Evolutionary conservation across 2,329 filamentous ascomycete genomes (phyloP).

Genomic region (Cadophora luteo-olivacea): DNA sequence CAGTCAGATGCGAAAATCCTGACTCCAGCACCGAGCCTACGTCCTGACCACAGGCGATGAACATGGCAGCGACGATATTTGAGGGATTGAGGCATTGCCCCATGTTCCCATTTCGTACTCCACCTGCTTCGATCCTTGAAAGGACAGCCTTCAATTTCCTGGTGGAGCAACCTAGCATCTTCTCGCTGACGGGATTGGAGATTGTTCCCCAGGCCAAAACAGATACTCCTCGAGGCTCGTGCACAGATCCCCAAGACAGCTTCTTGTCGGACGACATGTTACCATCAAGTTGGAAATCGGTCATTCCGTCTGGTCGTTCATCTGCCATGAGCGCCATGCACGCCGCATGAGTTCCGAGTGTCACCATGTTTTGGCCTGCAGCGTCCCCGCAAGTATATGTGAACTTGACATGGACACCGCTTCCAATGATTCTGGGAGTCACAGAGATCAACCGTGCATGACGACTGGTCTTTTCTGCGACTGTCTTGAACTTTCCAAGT

Average conservation of each 20-base stretch:
- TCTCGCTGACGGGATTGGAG: constrained; percentile 30
- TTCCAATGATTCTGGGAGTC: constrained; percentile 31
- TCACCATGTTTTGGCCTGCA: constrained; percentile 44
- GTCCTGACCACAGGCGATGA: constrained; percentile 41
- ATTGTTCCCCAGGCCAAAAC: constrained; percentile 41
- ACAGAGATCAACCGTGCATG: background rate
- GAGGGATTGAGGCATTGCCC: constrained; percentile 35
- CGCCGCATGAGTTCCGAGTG: constrained; percentile 41
- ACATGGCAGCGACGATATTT: constrained; percentile 38
- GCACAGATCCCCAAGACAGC: constrained; percentile 38
- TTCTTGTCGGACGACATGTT: constrained; percentile 42
- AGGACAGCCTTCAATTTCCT: constrained; percentile 28
- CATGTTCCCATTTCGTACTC: constrained; percentile 33
- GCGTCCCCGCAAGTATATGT: constrained; percentile 41
- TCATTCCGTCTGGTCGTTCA: constrained; percentile 23
- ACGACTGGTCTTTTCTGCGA: background rate
- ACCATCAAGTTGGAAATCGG: constrained; percentile 36
- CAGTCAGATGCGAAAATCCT: constrained; percentile 37
- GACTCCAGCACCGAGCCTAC: constrained; percentile 35
- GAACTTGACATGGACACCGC: constrained; percentile 38
- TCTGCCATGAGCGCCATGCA: constrained; percentile 35
- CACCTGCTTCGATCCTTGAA: constrained; percentile 29
- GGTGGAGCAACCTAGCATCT: constrained; percentile 33
- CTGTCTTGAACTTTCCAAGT: background rate
- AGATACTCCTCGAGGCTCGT: constrained; percentile 37